Base-by-base conservation (phyloP, 139 green algal species). In the Chlorella sp. region DNA sequence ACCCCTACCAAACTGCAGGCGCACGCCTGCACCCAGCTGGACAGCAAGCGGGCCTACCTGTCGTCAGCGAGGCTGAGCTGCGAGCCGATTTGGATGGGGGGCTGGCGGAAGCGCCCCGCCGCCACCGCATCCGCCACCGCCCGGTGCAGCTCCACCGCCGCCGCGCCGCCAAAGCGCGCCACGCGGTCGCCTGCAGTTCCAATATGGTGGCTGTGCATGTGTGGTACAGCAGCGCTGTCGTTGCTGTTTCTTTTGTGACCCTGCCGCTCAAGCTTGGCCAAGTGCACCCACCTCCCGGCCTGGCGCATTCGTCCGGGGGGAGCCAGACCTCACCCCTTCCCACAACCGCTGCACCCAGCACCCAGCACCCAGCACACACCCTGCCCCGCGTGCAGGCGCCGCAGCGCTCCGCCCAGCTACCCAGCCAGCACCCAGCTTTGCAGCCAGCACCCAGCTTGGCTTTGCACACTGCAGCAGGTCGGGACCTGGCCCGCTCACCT, bases 61-160 rank as follows among this genome's bases (percentile, higher is more conserved):
- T 64, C 65, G 34, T 92, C 89, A 14, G 44, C 56, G 32, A 92
- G 56, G 5, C 22, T 38, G 22, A 92, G 62, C 17, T 74, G 65
- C 2, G 32, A 32, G 36, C 89, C 89, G 24, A 92, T 36, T 34
- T 87, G 87, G 24, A 92, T 78, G 28, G 88, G 88, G 30, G 70
- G 81, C 16, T 32, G 62, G 36, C 83, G 62, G 68, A 92, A 92
- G 13, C 43, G 17, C 32, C 73, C 73, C 48, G 24, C 43, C 72
- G 26, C 36, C 24, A 75, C 64, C 24, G 76, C 75, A 36, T 20
- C 70, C 1, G 83, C 9, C 0, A 92, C 81, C 11, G 20, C 73
- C 19, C 24, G 5, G 16, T 48, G 22, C 40, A 91, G 65, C 64
- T 83, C 22, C n/a, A 54, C 67, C 16, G 80, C 54, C 24, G 11